phyloP scores from a whole-genome alignment of 2,329 filamentous ascomycete genomes.

The Penicillium sclerotiorum region DNA sequence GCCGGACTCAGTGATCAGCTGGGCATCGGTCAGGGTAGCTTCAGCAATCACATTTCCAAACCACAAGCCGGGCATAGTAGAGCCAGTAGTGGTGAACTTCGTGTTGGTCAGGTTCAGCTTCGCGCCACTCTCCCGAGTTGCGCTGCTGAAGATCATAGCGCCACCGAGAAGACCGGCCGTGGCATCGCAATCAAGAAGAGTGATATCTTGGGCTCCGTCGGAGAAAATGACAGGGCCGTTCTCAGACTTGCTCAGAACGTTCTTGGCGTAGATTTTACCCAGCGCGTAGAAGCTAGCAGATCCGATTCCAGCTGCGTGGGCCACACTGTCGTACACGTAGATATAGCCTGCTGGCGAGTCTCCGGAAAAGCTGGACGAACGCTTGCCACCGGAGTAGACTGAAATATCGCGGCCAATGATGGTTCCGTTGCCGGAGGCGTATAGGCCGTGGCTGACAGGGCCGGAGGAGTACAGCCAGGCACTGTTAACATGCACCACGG shows the following conservation, averaged over 20 bases:
- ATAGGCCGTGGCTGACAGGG: constrained; percentile 35
- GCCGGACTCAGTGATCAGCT: constrained; percentile 23
- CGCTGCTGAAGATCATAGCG: constrained; percentile 26
- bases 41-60: constrained; percentile 34
- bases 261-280: constrained; percentile 27
- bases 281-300: constrained; percentile 37
- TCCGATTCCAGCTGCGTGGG: constrained; percentile 34
- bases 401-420: constrained; percentile 25
- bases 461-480: constrained; percentile 36
- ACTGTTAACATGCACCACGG: constrained; percentile 28
- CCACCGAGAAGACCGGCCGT: constrained; percentile 34
- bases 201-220: constrained; percentile 24
- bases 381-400: constrained; percentile 34
- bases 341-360: constrained; percentile 33
- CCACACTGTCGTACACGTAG: constrained; percentile 30
- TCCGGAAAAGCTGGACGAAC: constrained; percentile 37
- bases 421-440: constrained; percentile 37
- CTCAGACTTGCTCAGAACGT: constrained; percentile 30
- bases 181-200: constrained; percentile 20
- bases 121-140: constrained; percentile 20
- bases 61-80: constrained; percentile 31
- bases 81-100: constrained; percentile 23
- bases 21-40: constrained; percentile 7
- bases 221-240: constrained; percentile 27
- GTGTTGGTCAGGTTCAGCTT: constrained; percentile 25